Percentiles rank a stretch among this genome's conserved stretches.
These are phyloP conservation scores for Penicillium sp. DNA, from an alignment of 2,329 filamentous ascomycete species.

Conservation along the genomic window DNA sequence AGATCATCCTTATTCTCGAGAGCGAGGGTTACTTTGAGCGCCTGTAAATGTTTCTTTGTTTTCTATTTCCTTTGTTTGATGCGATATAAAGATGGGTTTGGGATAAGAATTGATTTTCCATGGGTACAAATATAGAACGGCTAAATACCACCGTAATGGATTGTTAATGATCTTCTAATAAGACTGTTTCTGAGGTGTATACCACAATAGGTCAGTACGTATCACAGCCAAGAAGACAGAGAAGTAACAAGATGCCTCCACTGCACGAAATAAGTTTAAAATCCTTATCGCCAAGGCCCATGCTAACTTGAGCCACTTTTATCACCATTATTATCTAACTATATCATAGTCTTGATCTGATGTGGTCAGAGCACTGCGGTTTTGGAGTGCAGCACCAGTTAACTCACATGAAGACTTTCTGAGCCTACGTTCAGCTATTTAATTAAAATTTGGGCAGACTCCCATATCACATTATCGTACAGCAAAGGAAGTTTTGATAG, in stretches of 20 bases:
- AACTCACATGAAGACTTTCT: no score
- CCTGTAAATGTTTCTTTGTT: constrained; percentile 34
- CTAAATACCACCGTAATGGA: constrained; percentile 28
- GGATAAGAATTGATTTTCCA: constrained; percentile 20
- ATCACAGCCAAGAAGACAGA: neutral
- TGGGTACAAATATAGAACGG: constrained; percentile 25
- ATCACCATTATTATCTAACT: no score
- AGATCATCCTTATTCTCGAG: constrained; percentile 93
- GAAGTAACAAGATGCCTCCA: neutral
- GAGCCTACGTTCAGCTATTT: no score
- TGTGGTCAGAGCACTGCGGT: no score
- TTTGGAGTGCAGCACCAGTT: no score
- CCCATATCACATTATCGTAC: no score
- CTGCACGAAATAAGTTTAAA: neutral
- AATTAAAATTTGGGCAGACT: no score
- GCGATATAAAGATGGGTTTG: constrained; percentile 23
- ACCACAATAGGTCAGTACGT: neutral
- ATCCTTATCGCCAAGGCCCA: no score
- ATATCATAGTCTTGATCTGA: no score
- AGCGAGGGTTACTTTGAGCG: constrained; percentile 83
- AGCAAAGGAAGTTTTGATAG: no score
- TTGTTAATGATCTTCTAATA: constrained; percentile 23
- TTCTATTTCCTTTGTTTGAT: constrained; percentile 25
- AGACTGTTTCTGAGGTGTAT: constrained; percentile 8
- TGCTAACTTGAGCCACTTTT: neutral